These are phyloP conservation scores for Thraustotheca clavata DNA, from an alignment of 352 stramenopile species.

Conservation along the genomic window DNA sequence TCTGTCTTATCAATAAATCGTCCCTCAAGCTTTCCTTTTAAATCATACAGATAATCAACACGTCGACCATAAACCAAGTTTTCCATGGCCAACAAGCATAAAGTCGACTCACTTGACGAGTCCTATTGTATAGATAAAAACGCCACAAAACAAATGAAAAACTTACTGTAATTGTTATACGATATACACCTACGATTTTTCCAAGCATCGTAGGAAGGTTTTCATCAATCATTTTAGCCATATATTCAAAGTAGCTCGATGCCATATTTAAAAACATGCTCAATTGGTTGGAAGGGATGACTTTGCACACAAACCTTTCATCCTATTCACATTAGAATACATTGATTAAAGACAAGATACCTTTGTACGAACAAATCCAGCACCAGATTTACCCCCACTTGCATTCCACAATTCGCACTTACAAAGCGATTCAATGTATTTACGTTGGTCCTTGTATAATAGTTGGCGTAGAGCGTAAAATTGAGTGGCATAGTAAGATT, in stretches of 20 bases:
- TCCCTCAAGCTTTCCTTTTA: conserved; percentile 85
- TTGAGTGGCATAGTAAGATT: conserved; percentile 86
- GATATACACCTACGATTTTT: conserved; percentile 80
- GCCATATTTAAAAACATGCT: conserved; percentile 87
- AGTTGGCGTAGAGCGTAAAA: conserved; percentile 76
- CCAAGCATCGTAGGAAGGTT: conserved; percentile 81
- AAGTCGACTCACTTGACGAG: conserved; percentile 54
- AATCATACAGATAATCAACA: conserved; percentile 79
- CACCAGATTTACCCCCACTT: conserved; percentile 76
- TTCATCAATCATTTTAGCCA: conserved; percentile 82
- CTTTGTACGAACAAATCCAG: conserved; percentile 73
- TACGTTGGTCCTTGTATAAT: conserved; percentile 76
- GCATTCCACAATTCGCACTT: conserved; percentile 82
- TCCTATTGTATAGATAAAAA: not conserved
- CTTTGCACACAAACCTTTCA: conserved; percentile 82
- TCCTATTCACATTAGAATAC: conserved; percentile 28
- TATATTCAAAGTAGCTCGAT: conserved; percentile 85
- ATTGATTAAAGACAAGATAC: not conserved
- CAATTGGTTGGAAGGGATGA: conserved; percentile 76
- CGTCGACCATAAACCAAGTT: conserved; percentile 82
- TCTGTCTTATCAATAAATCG: conserved; percentile 42
- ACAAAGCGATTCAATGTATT: conserved; percentile 82
- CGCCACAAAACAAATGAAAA: not conserved
- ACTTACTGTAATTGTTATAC: conserved; percentile 7
- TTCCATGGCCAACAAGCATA: conserved; percentile 85